Conservation (phyloP, 352 stramenopile genomes). For the Phytophthora pseudosyringae region DNA sequence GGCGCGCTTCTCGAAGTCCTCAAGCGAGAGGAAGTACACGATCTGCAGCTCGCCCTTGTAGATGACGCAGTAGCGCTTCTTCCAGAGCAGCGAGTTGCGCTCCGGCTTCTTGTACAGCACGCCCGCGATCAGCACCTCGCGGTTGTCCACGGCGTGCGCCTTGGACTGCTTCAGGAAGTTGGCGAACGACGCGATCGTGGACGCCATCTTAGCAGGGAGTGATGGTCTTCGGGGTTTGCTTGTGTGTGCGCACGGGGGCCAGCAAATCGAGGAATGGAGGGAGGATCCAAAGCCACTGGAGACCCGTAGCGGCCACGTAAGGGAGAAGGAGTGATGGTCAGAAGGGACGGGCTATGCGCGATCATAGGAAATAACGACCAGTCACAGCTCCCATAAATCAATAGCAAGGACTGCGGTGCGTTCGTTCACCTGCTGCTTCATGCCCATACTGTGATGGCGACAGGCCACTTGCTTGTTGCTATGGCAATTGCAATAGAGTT, state of each 20-base stretch:
- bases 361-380: slow-evolving; percentile 14
- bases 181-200: slow-evolving; percentile 52
- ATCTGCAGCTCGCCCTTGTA: slow-evolving; percentile 76
- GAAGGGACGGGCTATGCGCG: neutral
- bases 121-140: slow-evolving; percentile 62
- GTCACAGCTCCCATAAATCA: slow-evolving; percentile 9
- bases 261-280: slow-evolving; percentile 42
- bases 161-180: slow-evolving; percentile 64
- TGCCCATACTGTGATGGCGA: neutral
- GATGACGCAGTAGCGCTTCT: slow-evolving; percentile 89
- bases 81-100: slow-evolving; percentile 87
- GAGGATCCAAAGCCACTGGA: slow-evolving; percentile 12
- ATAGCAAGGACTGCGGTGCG: neutral
- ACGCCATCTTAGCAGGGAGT: slow-evolving; percentile 15
- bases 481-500: slow-evolving; percentile 8
- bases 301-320: slow-evolving; percentile 14
- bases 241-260: slow-evolving; percentile 11
- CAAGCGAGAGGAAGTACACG: slow-evolving; percentile 78
- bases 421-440: neutral
- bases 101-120: slow-evolving; percentile 87
- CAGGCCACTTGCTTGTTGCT: neutral
- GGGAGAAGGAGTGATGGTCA: neutral
- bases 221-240: slow-evolving; percentile 6
- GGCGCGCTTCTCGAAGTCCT: slow-evolving; percentile 73
- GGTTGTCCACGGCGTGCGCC: slow-evolving; percentile 48